Percentiles rank a stretch among this genome's conserved stretches.
Conservation (phyloP, 2,329 filamentous ascomycete genomes). For the Hymenoscyphus repandus region DNA sequence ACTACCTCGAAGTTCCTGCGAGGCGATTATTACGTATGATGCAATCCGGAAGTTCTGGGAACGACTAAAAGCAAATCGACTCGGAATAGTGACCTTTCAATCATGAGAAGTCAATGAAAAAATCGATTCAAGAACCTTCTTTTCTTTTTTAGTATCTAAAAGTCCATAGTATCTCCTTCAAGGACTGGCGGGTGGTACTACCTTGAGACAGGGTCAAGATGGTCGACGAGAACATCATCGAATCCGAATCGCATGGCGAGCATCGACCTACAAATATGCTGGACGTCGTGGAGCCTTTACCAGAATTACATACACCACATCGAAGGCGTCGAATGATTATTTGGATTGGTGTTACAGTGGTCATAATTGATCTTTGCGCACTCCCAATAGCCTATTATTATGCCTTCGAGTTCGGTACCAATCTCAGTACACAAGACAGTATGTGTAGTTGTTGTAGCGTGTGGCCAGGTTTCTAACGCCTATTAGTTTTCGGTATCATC, state of each 20-base stretch:
- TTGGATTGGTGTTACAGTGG: conserved; percentile 14
- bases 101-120: too few relatives aligned
- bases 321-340: conserved; percentile 16
- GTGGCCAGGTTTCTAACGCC: not conserved
- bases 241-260: not conserved
- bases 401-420: conserved; percentile 24
- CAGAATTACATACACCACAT: conserved; percentile 24
- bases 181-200: too few relatives aligned
- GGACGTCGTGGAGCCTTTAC: conserved; percentile 15
- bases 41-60: too few relatives aligned
- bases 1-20: too few relatives aligned
- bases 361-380: conserved; percentile 21
- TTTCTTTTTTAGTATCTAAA: too few relatives aligned
- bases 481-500: conserved; percentile 24
- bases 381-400: conserved; percentile 27
- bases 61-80: too few relatives aligned
- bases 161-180: too few relatives aligned
- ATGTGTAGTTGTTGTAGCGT: not conserved
- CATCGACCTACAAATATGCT: not conserved
- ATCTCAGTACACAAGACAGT: conserved; percentile 22
- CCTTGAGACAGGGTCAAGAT: not conserved
- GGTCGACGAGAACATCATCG: not conserved
- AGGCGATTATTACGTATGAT: too few relatives aligned
- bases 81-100: too few relatives aligned
- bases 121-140: too few relatives aligned